Evolutionary conservation across 148 eudicot genomes (phyloP).

Genomic region (Fagopyrum homotropicum): DNA sequence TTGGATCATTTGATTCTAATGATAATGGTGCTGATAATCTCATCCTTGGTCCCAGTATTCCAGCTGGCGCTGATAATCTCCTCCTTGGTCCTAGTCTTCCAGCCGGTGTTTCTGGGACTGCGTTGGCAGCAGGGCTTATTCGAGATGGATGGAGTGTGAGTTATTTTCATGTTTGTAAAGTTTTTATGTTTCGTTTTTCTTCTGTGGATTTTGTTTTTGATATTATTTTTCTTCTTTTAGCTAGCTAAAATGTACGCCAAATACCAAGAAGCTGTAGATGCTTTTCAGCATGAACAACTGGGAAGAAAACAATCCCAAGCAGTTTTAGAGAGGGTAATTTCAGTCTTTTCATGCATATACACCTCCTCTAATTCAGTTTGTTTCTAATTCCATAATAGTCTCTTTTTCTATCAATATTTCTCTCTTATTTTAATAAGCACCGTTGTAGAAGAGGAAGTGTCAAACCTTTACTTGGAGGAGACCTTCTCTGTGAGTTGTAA

Average conservation of each 20-base stretch:
- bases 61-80: slow-evolving; percentile 43
- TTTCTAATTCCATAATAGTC: neutral
- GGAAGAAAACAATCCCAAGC: slow-evolving; percentile 90
- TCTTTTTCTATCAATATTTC: neutral
- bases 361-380: neutral
- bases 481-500: neutral
- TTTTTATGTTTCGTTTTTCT: neutral
- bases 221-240: slow-evolving; percentile 19
- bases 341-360: neutral
- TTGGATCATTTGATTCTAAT: slow-evolving; percentile 20
- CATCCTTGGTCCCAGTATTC: slow-evolving; percentile 61
- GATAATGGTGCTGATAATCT: slow-evolving; percentile 29
- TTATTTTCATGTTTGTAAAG: slow-evolving; percentile 10
- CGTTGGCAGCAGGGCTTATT: slow-evolving; percentile 86
- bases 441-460: neutral
- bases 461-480: neutral
- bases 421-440: neutral
- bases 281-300: slow-evolving; percentile 80
- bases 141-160: slow-evolving; percentile 98
- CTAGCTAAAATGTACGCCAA: slow-evolving; percentile 83
- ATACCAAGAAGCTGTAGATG: slow-evolving; percentile 97
- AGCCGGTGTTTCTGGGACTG: slow-evolving; percentile 88
- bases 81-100: slow-evolving; percentile 68
- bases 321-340: slow-evolving; percentile 57
- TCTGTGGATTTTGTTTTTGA: neutral